Percentiles rank a stretch among this genome's conserved stretches.
phyloP scores from a whole-genome alignment of 2,329 filamentous ascomycete genomes.

The Venturiaceae sp. region DNA sequence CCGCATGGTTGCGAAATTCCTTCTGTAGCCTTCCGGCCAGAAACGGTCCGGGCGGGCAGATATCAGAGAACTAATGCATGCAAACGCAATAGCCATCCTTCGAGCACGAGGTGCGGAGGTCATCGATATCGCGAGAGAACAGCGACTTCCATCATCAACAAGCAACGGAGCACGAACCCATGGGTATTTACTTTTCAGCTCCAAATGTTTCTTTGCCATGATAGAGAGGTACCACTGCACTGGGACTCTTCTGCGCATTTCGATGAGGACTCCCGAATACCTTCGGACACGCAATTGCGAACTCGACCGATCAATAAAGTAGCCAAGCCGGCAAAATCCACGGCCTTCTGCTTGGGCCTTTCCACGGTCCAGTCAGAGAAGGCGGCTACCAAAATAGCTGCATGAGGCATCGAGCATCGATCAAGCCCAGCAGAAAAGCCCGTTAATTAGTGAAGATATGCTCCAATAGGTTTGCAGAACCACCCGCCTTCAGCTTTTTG shows the following conservation, averaged over 20 bases:
- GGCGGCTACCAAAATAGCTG: conserved; percentile 6
- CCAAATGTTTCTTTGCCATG: background rate
- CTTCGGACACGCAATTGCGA: background rate
- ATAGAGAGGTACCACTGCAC: background rate
- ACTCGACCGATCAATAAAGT: background rate
- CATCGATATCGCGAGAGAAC: background rate
- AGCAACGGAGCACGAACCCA: background rate
- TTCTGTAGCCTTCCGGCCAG: background rate
- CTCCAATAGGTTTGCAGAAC: background rate
- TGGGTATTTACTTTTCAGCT: background rate
- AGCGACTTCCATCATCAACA: background rate
- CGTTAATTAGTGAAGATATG: background rate
- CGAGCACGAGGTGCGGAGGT: background rate
- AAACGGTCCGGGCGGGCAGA: background rate
- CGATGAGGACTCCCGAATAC: background rate
- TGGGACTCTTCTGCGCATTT: background rate
- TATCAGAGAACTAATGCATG: background rate
- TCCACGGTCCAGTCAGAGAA: background rate
- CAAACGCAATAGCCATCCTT: background rate
- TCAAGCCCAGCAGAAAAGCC: background rate
- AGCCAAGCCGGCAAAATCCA: background rate
- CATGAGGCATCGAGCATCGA: background rate
- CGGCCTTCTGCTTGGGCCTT: background rate
- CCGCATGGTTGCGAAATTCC: background rate
- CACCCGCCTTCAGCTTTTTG: background rate